phyloP scores from a whole-genome alignment of 257 asterid genomes.

The Petunia axillaris region DNA sequence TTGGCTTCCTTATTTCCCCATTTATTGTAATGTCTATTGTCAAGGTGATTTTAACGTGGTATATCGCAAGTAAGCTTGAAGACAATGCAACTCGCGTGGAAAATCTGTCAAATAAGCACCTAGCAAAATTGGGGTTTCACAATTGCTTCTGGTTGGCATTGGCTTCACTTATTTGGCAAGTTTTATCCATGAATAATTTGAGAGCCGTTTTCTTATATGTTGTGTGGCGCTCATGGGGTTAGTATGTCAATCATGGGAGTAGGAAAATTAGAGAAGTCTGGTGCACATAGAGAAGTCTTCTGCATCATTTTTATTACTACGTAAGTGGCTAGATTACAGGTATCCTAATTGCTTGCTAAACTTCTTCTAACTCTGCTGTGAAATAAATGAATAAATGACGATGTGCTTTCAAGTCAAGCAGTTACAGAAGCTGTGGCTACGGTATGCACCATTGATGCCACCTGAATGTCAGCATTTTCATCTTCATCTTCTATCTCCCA shows the following conservation, averaged over 20 bases:
- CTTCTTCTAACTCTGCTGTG: background rate
- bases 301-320: slow-evolving; percentile 20
- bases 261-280: background rate
- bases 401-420: slow-evolving; percentile 33
- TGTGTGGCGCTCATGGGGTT: background rate
- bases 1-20: too few relatives aligned
- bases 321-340: background rate
- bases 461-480: slow-evolving; percentile 30
- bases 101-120: too few relatives aligned
- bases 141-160: too few relatives aligned
- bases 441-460: slow-evolving; percentile 28
- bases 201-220: background rate
- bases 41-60: too few relatives aligned
- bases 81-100: too few relatives aligned
- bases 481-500: slow-evolving; percentile 69
- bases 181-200: background rate
- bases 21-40: too few relatives aligned
- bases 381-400: background rate
- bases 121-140: too few relatives aligned
- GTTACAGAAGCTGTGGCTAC: slow-evolving; percentile 55
- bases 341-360: background rate
- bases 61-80: too few relatives aligned
- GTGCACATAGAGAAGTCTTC: background rate
- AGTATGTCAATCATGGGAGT: background rate
- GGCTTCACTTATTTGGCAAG: too few relatives aligned